Base-by-base conservation (phyloP, 2,329 filamentous ascomycete species). In the Fusarium sp. region DNA sequence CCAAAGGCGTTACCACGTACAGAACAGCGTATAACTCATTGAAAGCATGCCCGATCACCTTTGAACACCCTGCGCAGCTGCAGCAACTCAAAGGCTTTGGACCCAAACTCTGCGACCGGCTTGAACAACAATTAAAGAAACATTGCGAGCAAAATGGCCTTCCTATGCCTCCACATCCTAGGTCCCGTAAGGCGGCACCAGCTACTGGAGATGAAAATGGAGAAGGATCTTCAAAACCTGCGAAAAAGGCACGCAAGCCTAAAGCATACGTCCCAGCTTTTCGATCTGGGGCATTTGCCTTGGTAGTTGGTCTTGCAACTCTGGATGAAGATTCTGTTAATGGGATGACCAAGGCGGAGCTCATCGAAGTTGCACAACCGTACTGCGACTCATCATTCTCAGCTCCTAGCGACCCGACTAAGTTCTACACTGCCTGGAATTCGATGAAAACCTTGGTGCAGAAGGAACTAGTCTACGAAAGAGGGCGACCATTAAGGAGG, bases 381-480 rank as follows among this genome's bases (percentile, higher is more conserved):
- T 84, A 92, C 76, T 93, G 90, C 73, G 91, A 94, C 75, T 81
- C 90, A 3, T 94, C 91, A 0, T 94, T 93, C 73, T 90, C 86
- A 0, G 88, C 86, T 0, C 90, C 91, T 1, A 84, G 82, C 42
- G 90, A 93, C 56, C 83, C 91, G 1, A 89, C 85, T 13, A 91
- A 89, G 59, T 92, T 88, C 73, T 92, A 93, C 72, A 95, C 92
- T 0, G 93, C 93, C 0, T 96, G 92, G 92, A 91, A 88, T 74
- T 93, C 92, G 3, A 94, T 95, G 86, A 93, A 92, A 76, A 93
- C 90, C 0, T 80, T 96, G 31, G 71, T 90, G 7, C 84, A 89
- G 56, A 93, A 94, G 75, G 91, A 93, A 60, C 81, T 94, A 6
- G 91, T 94, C 0, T 90, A 89, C 59, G 90, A 92, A 70, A 88